These are phyloP conservation scores for Rutstroemia sp. DNA, from an alignment of 2,329 filamentous ascomycete species.

Conservation along the genomic window DNA sequence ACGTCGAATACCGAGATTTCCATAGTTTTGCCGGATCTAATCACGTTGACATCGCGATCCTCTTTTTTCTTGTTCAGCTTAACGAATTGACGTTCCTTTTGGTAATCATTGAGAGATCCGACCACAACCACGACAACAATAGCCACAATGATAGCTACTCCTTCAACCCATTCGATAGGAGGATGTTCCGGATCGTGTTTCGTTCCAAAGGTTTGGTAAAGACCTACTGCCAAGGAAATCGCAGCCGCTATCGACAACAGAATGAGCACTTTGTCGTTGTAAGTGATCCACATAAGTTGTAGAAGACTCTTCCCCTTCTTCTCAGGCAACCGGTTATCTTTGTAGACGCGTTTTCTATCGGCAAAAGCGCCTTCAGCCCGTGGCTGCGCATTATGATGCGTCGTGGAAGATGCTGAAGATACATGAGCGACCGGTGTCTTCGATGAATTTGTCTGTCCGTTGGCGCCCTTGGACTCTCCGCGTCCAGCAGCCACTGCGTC, in stretches of 20 bases:
- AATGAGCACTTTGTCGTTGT: slow-evolving; percentile 75
- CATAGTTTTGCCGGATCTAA: slow-evolving; percentile 64
- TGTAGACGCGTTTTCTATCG: slow-evolving; percentile 65
- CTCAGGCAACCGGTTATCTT: slow-evolving; percentile 59
- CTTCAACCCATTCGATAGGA: slow-evolving; percentile 73
- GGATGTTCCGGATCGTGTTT: slow-evolving; percentile 36
- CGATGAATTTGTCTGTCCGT: slow-evolving; percentile 28
- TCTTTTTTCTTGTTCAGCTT: slow-evolving; percentile 77
- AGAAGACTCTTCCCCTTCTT: slow-evolving; percentile 63
- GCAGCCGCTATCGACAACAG: slow-evolving; percentile 62
- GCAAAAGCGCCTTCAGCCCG: slow-evolving; percentile 32
- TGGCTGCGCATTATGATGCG: not conserved
- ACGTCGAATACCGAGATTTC: slow-evolving; percentile 66
- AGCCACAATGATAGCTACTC: slow-evolving; percentile 70
- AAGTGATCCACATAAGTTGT: slow-evolving; percentile 69
- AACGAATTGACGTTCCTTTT: slow-evolving; percentile 74
- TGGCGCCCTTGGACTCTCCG: slow-evolving; percentile 4
- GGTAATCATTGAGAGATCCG: slow-evolving; percentile 74
- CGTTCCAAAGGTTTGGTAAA: slow-evolving; percentile 62
- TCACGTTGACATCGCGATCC: slow-evolving; percentile 64
- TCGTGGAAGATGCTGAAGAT: not conserved
- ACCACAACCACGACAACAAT: slow-evolving; percentile 70
- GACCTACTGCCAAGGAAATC: slow-evolving; percentile 67
- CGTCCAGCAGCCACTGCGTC: slow-evolving; percentile 38
- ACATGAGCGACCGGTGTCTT: slow-evolving; percentile 24